Evolutionary conservation across 164 flowering plant genomes (phyloP), one percentile per base, ranked within the genome.

Genomic region (Annona squamosa): DNA sequence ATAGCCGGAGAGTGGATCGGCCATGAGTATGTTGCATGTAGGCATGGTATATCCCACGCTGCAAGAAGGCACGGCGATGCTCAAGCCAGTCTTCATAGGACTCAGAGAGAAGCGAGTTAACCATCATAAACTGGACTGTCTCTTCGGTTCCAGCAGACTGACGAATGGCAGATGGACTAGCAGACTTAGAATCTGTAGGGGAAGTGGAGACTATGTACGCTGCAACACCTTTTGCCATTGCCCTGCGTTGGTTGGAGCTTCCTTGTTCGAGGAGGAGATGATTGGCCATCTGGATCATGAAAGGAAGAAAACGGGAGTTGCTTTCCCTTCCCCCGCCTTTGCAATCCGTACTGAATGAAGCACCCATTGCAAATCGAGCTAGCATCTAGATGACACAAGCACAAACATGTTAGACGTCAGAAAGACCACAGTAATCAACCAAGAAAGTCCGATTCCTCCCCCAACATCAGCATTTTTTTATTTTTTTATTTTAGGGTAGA

Each of bases 81-180:
- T 84, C 88, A 76, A 86, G 68, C 99, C 99, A 96, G 41, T 89
- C 88, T 72, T 91, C 97, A 64, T 96, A 93, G 1, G 98, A 90
- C 77, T 91, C 97, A 0, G 92, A 85, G 4, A 96, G 89, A 57
- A 96, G 90, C 6, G 99, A 96, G 72, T 85, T 90, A 37, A 93
- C 97, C 99, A 96, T 93, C 99, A 96, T 96, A 81, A 90, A 93
- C 76, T 96, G 99, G 63, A 96, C 93, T 37, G 93, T 90, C 75
- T 96, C 98, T 68, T 93, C 99, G 3, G 90, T 82, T 57, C 86
- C 91, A 6, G 57, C 48, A 2, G 90, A 80, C 26, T 90, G 66
- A 12, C 85, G 88, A 9, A 77, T 37, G 44, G 81, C 86, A 61
- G 86, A 45, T 44, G 89, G 80, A 61, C 85, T 68, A 3, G 88